Evolutionary conservation across 805 yeast species (phyloP).

Genomic region (Starmera amethionina): DNA sequence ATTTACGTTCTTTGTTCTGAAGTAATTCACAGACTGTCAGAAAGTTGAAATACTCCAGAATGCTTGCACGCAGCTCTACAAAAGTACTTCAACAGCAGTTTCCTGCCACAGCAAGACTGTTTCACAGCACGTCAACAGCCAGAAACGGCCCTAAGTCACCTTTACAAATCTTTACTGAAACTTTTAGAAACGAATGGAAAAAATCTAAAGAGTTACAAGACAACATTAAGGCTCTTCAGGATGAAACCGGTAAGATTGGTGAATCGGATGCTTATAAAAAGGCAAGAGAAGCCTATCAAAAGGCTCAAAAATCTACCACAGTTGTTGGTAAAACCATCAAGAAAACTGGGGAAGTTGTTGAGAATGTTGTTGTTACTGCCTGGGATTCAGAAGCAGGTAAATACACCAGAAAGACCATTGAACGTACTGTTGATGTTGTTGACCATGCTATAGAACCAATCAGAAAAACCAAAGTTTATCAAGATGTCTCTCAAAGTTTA

Average conservation of each 20-base stretch:
- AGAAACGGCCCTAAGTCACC: constrained; percentile 49
- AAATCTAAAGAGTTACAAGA: constrained; percentile 85
- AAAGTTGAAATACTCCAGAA: too few species aligned
- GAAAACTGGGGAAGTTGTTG: constrained; percentile 91
- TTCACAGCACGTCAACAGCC: constrained; percentile 11
- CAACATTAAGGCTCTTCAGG: constrained; percentile 88
- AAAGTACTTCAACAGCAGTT: not conserved
- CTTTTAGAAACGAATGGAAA: constrained; percentile 85
- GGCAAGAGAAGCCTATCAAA: constrained; percentile 87
- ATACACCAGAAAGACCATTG: constrained; percentile 80
- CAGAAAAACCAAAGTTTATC: constrained; percentile 79
- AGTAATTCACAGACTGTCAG: too few species aligned
- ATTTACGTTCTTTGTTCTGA: too few species aligned
- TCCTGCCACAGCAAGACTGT: constrained; percentile 8
- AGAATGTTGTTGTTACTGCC: constrained; percentile 79
- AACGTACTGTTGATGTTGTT: constrained; percentile 72
- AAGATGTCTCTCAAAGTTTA: constrained; percentile 78
- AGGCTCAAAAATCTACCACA: constrained; percentile 65
- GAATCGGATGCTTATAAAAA: constrained; percentile 89
- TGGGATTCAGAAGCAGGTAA: constrained; percentile 95
- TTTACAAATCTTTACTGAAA: constrained; percentile 83
- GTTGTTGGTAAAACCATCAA: constrained; percentile 66
- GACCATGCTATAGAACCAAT: constrained; percentile 89
- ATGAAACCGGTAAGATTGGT: constrained; percentile 89
- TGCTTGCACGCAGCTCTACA: not conserved